Conservation (phyloP, 768 basidiomycete species). For the Pleurotus ostreatus region DNA sequence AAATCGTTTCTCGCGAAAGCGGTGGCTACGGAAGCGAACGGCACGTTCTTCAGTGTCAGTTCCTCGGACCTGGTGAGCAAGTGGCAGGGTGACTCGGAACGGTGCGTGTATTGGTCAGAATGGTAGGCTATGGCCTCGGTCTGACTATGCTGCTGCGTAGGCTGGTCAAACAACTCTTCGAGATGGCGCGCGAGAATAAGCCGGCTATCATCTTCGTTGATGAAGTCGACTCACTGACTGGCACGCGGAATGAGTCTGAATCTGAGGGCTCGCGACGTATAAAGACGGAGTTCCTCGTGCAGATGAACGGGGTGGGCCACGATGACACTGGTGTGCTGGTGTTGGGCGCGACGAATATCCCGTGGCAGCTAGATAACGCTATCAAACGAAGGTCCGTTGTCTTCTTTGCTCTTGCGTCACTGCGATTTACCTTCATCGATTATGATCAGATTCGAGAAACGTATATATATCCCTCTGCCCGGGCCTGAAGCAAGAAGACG, state of each 20-base stretch:
- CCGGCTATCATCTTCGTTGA: conserved; percentile 99
- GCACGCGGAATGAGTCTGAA: conserved; percentile 94
- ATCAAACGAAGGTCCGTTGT: conserved; percentile 80
- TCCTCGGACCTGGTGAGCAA: conserved; percentile 96
- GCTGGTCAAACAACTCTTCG: conserved; percentile 93
- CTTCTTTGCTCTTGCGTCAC: background rate
- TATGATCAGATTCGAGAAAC: conserved; percentile 79
- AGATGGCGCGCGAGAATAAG: conserved; percentile 93
- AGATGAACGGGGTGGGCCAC: conserved; percentile 98
- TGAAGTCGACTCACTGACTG: conserved; percentile 95
- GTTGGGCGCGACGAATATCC: conserved; percentile 96
- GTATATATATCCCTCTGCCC: conserved; percentile 97
- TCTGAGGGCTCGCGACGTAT: conserved; percentile 95
- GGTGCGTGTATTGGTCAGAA: conserved; percentile 43
- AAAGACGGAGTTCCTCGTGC: conserved; percentile 96
- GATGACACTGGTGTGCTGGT: conserved; percentile 96
- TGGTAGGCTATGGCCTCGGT: background rate
- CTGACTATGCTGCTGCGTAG: conserved; percentile 31
- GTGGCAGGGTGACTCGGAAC: conserved; percentile 99
- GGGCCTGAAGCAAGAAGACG: conserved; percentile 86
- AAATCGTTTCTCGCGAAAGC: conserved; percentile 98
- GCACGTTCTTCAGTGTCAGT: conserved; percentile 97
- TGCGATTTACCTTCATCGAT: background rate
- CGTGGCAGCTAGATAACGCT: conserved; percentile 96
- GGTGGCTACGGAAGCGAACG: conserved; percentile 98